Percentiles rank a stretch among this genome's conserved stretches.
These are phyloP conservation scores for Lanzia echinophila DNA, from an alignment of 2,329 filamentous ascomycete species.

Conservation along the genomic window DNA sequence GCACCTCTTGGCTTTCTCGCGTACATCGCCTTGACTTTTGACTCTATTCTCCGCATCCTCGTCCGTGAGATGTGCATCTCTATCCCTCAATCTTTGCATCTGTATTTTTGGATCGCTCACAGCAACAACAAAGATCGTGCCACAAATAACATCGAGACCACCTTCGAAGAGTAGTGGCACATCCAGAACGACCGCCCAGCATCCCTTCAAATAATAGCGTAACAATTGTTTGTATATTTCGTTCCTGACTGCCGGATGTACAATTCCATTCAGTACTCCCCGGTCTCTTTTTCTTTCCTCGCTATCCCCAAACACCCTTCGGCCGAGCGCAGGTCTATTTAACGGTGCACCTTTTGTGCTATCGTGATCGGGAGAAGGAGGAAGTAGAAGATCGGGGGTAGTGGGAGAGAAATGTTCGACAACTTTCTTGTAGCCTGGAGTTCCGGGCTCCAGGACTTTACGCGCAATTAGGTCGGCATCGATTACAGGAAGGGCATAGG, in stretches of 20 bases:
- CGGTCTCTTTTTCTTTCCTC: slow-evolving; percentile 66
- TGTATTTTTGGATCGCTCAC: slow-evolving; percentile 75
- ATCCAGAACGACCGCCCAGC: slow-evolving; percentile 88
- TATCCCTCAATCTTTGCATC: slow-evolving; percentile 66
- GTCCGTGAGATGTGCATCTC: slow-evolving; percentile 71
- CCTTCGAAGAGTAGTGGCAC: slow-evolving; percentile 89
- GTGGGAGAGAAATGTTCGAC: slow-evolving; percentile 72
- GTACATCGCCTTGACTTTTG: slow-evolving; percentile 76
- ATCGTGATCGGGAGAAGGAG: slow-evolving; percentile 47
- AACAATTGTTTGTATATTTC: slow-evolving; percentile 74
- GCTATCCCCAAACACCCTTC: slow-evolving; percentile 76
- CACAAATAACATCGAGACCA: slow-evolving; percentile 77
- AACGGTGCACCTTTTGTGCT: slow-evolving; percentile 62
- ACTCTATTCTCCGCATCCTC: slow-evolving; percentile 87
- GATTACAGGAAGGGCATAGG: slow-evolving; percentile 83
- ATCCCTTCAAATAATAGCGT: slow-evolving; percentile 64
- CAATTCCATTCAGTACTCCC: slow-evolving; percentile 75
- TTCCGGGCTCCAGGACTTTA: slow-evolving; percentile 90
- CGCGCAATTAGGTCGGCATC: slow-evolving; percentile 91
- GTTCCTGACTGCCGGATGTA: slow-evolving; percentile 81
- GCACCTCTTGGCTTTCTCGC: slow-evolving; percentile 72
- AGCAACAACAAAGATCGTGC: slow-evolving; percentile 78
- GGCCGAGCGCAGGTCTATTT: slow-evolving; percentile 78
- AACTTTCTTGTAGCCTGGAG: slow-evolving; percentile 74
- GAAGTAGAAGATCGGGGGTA: slow-evolving; percentile 78